phyloP scores from a whole-genome alignment of 2,329 filamentous ascomycete species.

The Tolypocladium guangdongense region DNA sequence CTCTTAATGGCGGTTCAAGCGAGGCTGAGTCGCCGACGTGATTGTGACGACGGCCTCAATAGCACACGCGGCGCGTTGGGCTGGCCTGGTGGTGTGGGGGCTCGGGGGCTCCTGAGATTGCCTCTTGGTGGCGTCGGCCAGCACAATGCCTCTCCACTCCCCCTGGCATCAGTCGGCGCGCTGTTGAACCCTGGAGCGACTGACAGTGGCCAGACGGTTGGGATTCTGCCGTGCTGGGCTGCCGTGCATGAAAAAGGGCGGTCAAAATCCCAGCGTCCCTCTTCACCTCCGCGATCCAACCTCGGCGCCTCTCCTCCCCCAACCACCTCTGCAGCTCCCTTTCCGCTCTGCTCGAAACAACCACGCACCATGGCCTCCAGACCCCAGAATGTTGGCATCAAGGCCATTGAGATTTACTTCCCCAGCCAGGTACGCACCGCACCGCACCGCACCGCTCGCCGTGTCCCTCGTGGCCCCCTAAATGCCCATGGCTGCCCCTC shows the following conservation, averaged over 20 bases:
- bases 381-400: slow-evolving; percentile 83
- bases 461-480: slow-evolving; percentile 1
- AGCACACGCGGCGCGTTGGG: too few species aligned
- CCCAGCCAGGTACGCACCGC: slow-evolving; percentile 61
- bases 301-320: neutral
- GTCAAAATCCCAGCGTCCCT: slow-evolving; percentile 7
- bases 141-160: neutral
- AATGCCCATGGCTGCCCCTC: slow-evolving; percentile 5
- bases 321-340: neutral
- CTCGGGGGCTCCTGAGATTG: neutral
- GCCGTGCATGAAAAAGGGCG: slow-evolving; percentile 6
- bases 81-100: too few species aligned
- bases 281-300: neutral
- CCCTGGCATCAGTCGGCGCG: too few species aligned
- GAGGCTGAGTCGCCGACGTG: neutral
- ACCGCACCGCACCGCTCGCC: neutral
- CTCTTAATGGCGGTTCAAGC: too few species aligned
- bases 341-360: neutral
- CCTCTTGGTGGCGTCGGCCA: neutral
- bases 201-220: too few species aligned
- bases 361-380: slow-evolving; percentile 51
- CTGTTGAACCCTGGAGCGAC: too few species aligned
- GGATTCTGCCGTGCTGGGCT: neutral
- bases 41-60: neutral
- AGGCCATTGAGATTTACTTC: slow-evolving; percentile 86